A percentile compares a stretch with the other conserved stretches of the same genome.
Conservation (phyloP, 345 rosid genomes). For the Camelina laxa region DNA sequence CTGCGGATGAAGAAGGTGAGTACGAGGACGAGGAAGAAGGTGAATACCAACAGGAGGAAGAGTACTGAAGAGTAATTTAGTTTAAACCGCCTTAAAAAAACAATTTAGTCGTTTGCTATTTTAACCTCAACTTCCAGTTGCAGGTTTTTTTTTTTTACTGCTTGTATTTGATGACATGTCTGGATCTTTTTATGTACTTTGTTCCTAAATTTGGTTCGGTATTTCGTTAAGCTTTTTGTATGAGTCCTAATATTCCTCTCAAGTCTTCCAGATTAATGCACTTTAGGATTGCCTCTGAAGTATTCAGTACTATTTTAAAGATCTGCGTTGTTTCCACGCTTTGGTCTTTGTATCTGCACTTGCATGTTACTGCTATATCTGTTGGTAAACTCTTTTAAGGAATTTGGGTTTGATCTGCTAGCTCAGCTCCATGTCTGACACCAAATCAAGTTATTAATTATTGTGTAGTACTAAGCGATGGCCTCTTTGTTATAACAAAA, state of each 20-base stretch:
- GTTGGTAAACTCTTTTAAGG: not conserved
- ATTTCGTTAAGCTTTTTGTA: not conserved
- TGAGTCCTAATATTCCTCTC: not conserved
- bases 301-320: too few species aligned
- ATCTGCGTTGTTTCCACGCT: not conserved
- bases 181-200: slow-evolving; percentile 1
- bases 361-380: not conserved
- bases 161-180: not conserved
- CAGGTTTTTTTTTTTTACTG: slow-evolving; percentile 11
- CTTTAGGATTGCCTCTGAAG: not conserved
- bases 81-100: not conserved
- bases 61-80: slow-evolving; percentile 19
- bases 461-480: not conserved
- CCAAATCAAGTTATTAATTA: not conserved
- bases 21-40: slow-evolving; percentile 37
- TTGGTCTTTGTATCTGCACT: not conserved
- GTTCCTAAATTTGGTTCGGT: not conserved
- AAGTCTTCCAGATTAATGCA: not conserved
- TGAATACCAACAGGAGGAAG: slow-evolving; percentile 35
- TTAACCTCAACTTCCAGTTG: slow-evolving; percentile 31
- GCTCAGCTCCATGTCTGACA: not conserved
- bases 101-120: slow-evolving; percentile 2
- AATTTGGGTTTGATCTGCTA: not conserved
- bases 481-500: not conserved
- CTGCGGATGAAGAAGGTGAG: slow-evolving; percentile 33